A percentile compares a stretch with the other conserved stretches of the same genome.
These are phyloP conservation scores for Seiridium unicorne DNA, from an alignment of 2,329 filamentous ascomycete species.

Conservation along the genomic window DNA sequence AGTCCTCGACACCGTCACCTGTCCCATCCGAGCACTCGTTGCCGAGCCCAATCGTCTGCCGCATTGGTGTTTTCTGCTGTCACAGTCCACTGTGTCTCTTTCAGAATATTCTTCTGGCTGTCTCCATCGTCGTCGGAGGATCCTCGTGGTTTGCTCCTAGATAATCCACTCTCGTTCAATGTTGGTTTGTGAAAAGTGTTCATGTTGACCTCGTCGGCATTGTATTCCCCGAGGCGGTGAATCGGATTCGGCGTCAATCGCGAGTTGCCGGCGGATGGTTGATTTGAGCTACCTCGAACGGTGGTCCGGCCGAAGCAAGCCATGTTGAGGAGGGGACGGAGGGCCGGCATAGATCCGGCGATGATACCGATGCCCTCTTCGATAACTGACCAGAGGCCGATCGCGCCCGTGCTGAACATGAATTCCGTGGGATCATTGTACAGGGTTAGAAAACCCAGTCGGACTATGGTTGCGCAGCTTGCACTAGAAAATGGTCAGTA, in stretches of 20 bases:
- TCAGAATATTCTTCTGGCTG: slow-evolving; percentile 35
- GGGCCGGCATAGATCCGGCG: slow-evolving; percentile 43
- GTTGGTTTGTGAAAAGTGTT: background rate
- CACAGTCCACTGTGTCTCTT: slow-evolving; percentile 29
- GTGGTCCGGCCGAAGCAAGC: slow-evolving; percentile 17
- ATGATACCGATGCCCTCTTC: slow-evolving; percentile 49
- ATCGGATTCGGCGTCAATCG: background rate
- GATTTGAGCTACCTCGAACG: background rate
- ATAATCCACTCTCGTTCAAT: background rate
- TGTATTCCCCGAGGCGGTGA: background rate
- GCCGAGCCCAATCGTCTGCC: background rate
- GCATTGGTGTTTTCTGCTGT: slow-evolving; percentile 11
- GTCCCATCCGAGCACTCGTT: background rate
- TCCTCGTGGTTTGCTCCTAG: background rate
- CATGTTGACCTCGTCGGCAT: background rate
- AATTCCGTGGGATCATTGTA: slow-evolving; percentile 37
- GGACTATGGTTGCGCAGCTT: slow-evolving; percentile 36
- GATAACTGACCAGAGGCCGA: slow-evolving; percentile 44
- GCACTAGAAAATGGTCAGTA: slow-evolving; percentile 18
- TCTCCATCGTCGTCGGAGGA: slow-evolving; percentile 19
- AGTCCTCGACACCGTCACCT: background rate
- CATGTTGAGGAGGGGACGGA: slow-evolving; percentile 40
- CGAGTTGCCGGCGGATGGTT: background rate
- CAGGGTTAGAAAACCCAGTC: slow-evolving; percentile 39
- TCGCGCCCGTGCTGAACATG: slow-evolving; percentile 37